Base-by-base conservation (phyloP, 140 eudicot genomes). In the Erigeron philadelphicus region DNA sequence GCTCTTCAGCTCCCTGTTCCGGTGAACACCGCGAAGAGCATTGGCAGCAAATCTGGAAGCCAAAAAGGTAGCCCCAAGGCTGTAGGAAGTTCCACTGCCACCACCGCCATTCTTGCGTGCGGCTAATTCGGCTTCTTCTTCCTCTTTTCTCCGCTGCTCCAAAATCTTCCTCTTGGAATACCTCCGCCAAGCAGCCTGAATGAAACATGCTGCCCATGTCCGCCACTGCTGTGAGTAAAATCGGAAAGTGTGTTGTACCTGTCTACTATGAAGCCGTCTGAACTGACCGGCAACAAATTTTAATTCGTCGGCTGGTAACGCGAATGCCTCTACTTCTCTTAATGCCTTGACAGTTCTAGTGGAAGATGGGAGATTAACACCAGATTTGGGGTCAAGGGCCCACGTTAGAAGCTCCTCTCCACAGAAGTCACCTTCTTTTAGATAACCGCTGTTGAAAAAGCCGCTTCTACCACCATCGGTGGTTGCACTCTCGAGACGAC, bases 131-230 rank as follows among this genome's bases (percentile, higher is more conserved):
- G 84, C 96, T 18, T 70, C 90, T 42, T 68, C 89, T 50, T 80
- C 95, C 52, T 86, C 87, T 65, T 80, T 80, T 58, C 88, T 67
- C 5, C 81, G 77, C 4, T 76, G 81, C 73, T 85, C 93, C 74
- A 86, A 42, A 5, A 82, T n/a, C 77, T 86, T 89, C 76, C 95
- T 79, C 45, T 81, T 86, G 52, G 87, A 76, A 58, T 90, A 79
- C 2, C 95, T 72, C n/a, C 92, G 79, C 97, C 97, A 90, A 0
- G 97, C 95, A 2, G 97, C 97, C 73, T 90, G 97, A 50, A 89
- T 84, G 35, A 89, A 89, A 61, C 95, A 82, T 4, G 96, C 92
- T 35, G 89, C 97, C 97, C 97, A 90, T 17, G 97, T 87, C 77
- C 89, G 76, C 97, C 95, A 90, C 64, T 87, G 97, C 54, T 84